Evolutionary conservation across 164 flowering plant species (phyloP).

Genomic region (Taxillus chinensis): DNA sequence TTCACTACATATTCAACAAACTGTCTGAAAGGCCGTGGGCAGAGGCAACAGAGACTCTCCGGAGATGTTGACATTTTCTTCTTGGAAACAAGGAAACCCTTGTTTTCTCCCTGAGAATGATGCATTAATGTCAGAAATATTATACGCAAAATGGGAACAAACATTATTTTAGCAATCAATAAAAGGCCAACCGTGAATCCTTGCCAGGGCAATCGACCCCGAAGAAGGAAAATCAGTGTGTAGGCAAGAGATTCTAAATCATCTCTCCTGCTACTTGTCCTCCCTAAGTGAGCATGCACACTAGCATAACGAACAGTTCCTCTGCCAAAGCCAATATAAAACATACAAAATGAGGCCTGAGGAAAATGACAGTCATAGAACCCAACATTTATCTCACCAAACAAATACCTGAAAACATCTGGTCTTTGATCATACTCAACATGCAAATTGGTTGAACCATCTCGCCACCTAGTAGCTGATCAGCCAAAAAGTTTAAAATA

Average conservation of each 20-base stretch:
- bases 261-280: conserved; percentile 57
- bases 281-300: conserved; percentile 64
- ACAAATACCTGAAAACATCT: conserved; percentile 55
- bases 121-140: conserved; percentile 1
- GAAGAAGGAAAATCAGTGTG: conserved; percentile 51
- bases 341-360: not conserved
- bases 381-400: not conserved
- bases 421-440: conserved; percentile 72
- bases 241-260: conserved; percentile 69
- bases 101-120: conserved; percentile 50
- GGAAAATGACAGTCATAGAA: too few relatives aligned
- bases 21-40: conserved; percentile 45
- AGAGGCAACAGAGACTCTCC: conserved; percentile 40
- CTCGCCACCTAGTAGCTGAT: conserved; percentile 52
- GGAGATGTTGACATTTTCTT: conserved; percentile 65
- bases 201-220: conserved; percentile 65
- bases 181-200: conserved; percentile 43
- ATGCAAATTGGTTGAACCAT: conserved; percentile 33
- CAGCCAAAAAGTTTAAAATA: not conserved
- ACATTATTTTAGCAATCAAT: not conserved
- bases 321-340: conserved; percentile 17
- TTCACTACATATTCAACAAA: conserved; percentile 55
- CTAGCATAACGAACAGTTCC: conserved; percentile 68
- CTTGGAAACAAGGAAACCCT: conserved; percentile 58
- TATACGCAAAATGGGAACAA: not conserved